phyloP scores from a whole-genome alignment of 306 rosid genomes.

The Canavalia ensiformis region DNA sequence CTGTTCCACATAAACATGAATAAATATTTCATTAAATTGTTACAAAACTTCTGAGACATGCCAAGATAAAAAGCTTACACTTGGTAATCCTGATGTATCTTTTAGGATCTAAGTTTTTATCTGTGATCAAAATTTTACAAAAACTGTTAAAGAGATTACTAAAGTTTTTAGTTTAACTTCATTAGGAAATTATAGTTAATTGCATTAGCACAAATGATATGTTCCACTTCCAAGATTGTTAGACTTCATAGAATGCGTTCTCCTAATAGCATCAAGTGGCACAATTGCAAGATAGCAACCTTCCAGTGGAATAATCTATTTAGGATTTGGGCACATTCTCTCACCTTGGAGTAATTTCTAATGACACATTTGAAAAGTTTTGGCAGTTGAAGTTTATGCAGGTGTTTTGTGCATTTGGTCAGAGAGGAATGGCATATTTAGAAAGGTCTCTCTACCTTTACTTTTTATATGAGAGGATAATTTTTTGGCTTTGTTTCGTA shows the following conservation, averaged over 20 bases:
- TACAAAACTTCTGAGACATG: constrained; percentile 1
- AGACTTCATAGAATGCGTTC: neutral
- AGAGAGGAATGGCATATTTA: constrained; percentile 17
- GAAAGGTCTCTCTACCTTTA: constrained; percentile 8
- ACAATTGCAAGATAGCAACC: constrained; percentile 4
- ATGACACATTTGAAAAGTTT: constrained; percentile 8
- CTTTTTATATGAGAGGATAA: constrained; percentile 8
- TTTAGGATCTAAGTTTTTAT: constrained; percentile 2
- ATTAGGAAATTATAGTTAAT: neutral
- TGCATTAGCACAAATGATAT: constrained; percentile 21
- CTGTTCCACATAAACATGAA: constrained; percentile 35
- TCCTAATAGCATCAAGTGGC: constrained; percentile 3
- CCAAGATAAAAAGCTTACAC: constrained; percentile 26
- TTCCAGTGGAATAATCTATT: constrained; percentile 2
- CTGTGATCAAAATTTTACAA: neutral
- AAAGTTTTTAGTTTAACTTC: neutral
- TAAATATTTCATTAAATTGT: neutral
- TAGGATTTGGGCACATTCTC: constrained; percentile 9
- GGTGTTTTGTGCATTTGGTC: neutral
- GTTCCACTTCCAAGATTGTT: constrained; percentile 10
- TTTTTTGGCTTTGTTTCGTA: constrained; percentile 8
- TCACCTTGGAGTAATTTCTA: constrained; percentile 39
- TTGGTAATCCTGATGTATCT: neutral
- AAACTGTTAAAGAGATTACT: constrained; percentile 4
- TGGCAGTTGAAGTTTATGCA: neutral